These are phyloP conservation scores for Venturia oleaginea DNA, from an alignment of 2,329 filamentous ascomycete genomes.

Conservation along the genomic window DNA sequence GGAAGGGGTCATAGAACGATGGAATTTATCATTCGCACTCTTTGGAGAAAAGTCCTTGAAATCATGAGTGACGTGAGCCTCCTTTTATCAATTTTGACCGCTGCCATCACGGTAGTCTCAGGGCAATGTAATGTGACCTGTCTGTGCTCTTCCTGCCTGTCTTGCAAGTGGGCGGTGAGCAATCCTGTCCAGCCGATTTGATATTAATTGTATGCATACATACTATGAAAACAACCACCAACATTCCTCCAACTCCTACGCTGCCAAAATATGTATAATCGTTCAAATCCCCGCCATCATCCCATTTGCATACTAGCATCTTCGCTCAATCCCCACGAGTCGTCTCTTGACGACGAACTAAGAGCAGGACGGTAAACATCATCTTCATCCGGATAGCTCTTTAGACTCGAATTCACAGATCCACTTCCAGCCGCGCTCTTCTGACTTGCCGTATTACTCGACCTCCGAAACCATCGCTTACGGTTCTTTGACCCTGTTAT, in stretches of 20 bases:
- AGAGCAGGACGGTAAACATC: slow-evolving; percentile 42
- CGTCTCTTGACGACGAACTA: slow-evolving; percentile 40
- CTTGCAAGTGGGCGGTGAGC: background rate
- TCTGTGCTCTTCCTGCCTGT: background rate
- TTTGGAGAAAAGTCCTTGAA: background rate
- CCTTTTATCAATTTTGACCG: background rate
- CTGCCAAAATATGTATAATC: background rate
- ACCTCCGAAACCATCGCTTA: slow-evolving; percentile 17
- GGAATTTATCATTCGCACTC: background rate
- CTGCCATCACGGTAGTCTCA: background rate
- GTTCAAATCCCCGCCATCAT: slow-evolving; percentile 31
- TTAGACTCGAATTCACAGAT: slow-evolving; percentile 19
- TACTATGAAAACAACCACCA: background rate
- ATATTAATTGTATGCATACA: background rate
- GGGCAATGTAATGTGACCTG: background rate
- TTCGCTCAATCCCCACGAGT: slow-evolving; percentile 71
- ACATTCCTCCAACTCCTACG: background rate
- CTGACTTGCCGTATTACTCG: slow-evolving; percentile 17
- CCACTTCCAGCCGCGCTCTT: slow-evolving; percentile 18
- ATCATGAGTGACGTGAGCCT: background rate
- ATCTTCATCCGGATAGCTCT: slow-evolving; percentile 25
- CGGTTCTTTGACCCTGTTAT: background rate
- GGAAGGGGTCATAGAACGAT: background rate
- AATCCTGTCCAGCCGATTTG: background rate
- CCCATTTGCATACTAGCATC: slow-evolving; percentile 78